These are phyloP conservation scores for Plectosphaerella plurivora DNA, from an alignment of 2,329 filamentous ascomycete species.

Conservation along the genomic window DNA sequence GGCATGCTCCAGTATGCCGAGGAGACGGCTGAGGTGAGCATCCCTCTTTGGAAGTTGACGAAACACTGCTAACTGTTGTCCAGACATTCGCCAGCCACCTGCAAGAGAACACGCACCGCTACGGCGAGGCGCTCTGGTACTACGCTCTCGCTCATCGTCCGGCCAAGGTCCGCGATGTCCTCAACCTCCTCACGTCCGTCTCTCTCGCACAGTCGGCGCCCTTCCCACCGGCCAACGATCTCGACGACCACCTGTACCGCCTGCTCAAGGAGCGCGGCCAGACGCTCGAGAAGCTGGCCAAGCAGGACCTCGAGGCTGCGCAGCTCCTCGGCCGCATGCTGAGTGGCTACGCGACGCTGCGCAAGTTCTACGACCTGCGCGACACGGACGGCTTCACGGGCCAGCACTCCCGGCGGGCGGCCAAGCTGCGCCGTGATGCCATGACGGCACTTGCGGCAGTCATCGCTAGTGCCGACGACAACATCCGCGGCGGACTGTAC, in stretches of 20 bases:
- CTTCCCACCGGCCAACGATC: conserved; percentile 65
- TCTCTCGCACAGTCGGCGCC: conserved; percentile 81
- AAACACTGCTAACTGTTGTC: conserved; percentile 16
- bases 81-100: conserved; percentile 82
- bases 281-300: conserved; percentile 67
- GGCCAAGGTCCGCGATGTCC: conserved; percentile 76
- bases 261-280: conserved; percentile 69
- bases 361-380: conserved; percentile 85
- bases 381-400: conserved; percentile 43
- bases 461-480: conserved; percentile 80
- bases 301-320: conserved; percentile 75
- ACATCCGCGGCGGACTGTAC: conserved; percentile 85
- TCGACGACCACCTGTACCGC: conserved; percentile 67
- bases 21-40: conserved; percentile 69
- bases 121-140: conserved; percentile 84
- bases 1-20: conserved; percentile 76
- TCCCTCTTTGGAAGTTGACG: background rate
- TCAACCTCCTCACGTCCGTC: conserved; percentile 82
- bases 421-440: conserved; percentile 62
- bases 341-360: conserved; percentile 86
- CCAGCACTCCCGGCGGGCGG: conserved; percentile 33
- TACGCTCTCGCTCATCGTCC: conserved; percentile 80
- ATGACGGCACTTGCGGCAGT: conserved; percentile 75
- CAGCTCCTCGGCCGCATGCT: conserved; percentile 79
- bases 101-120: conserved; percentile 66